Evolutionary conservation across 2,329 filamentous ascomycete species (phyloP).

Genomic region (Cordyceps tenuipes): DNA sequence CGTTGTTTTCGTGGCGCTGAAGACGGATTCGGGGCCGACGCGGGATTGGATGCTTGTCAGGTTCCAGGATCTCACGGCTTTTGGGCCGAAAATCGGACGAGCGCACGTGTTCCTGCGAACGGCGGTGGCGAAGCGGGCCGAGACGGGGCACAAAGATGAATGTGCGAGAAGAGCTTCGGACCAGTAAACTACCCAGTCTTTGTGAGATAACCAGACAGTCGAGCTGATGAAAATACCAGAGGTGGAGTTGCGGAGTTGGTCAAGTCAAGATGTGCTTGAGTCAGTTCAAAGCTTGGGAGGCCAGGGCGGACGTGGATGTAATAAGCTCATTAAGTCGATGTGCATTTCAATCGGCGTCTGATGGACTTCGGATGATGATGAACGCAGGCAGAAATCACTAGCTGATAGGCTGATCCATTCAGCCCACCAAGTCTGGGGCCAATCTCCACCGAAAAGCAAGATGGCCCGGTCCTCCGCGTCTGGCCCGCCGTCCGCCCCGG

Average conservation of each 20-base stretch:
- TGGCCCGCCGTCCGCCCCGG: neutral
- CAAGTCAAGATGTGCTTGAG: neutral
- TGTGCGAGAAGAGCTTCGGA: neutral
- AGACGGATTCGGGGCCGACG: slow-evolving; percentile 25
- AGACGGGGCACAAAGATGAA: slow-evolving; percentile 4
- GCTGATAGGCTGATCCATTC: neutral
- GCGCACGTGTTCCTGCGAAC: slow-evolving; percentile 20
- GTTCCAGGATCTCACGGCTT: slow-evolving; percentile 22
- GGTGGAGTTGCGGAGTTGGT: neutral
- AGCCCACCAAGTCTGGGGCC: neutral
- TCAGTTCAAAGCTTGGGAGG: too few relatives aligned
- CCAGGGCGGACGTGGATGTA: neutral
- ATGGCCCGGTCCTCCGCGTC: neutral
- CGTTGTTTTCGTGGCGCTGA: slow-evolving; percentile 28
- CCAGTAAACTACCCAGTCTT: neutral
- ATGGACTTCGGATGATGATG: too few relatives aligned
- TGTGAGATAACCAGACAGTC: neutral
- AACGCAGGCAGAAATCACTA: neutral
- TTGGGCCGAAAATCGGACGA: slow-evolving; percentile 25
- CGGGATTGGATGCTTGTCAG: slow-evolving; percentile 26
- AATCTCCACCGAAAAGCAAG: neutral
- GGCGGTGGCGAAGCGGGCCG: neutral
- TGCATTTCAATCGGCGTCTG: too few relatives aligned
- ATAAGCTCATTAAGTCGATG: too few relatives aligned
- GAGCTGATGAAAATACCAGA: neutral